Percentiles rank a stretch among this genome's conserved stretches.
Conservation (phyloP, 345 rosid genomes). For the Jatropha curcas region DNA sequence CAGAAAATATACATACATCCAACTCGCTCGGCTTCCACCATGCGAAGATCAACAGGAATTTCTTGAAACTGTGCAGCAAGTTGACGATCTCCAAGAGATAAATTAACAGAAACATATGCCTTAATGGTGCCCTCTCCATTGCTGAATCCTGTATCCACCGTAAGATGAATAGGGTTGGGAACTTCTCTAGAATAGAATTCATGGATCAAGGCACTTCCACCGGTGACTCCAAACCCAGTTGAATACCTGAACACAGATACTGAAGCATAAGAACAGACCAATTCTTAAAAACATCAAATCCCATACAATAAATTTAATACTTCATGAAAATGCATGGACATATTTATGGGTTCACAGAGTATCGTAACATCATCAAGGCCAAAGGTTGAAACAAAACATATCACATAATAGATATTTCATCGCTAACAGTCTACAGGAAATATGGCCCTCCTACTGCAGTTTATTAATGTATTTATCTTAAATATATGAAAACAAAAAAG, state of each 20-base stretch:
- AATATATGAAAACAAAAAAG: not conserved
- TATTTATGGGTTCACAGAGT: not conserved
- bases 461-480: not conserved
- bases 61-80: slow-evolving; percentile 96
- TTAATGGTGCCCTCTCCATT: slow-evolving; percentile 77
- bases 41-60: slow-evolving; percentile 91
- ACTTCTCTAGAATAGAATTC: slow-evolving; percentile 91
- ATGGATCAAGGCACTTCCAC: slow-evolving; percentile 89
- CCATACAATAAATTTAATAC: not conserved
- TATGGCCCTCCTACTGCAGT: not conserved
- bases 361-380: not conserved
- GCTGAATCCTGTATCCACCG: slow-evolving; percentile 80
- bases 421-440: not conserved
- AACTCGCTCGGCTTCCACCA: slow-evolving; percentile 91
- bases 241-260: slow-evolving; percentile 64
- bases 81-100: slow-evolving; percentile 79
- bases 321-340: not conserved
- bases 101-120: slow-evolving; percentile 74
- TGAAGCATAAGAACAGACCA: not conserved
- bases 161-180: slow-evolving; percentile 80
- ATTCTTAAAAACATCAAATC: not conserved
- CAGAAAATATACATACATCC: slow-evolving; percentile 70
- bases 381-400: not conserved
- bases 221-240: slow-evolving; percentile 87
- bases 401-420: not conserved